A percentile compares a stretch with the other conserved stretches of the same genome.
Conservation (phyloP, 2,329 filamentous ascomycete species). For the Sporothrix dimorphospora region DNA sequence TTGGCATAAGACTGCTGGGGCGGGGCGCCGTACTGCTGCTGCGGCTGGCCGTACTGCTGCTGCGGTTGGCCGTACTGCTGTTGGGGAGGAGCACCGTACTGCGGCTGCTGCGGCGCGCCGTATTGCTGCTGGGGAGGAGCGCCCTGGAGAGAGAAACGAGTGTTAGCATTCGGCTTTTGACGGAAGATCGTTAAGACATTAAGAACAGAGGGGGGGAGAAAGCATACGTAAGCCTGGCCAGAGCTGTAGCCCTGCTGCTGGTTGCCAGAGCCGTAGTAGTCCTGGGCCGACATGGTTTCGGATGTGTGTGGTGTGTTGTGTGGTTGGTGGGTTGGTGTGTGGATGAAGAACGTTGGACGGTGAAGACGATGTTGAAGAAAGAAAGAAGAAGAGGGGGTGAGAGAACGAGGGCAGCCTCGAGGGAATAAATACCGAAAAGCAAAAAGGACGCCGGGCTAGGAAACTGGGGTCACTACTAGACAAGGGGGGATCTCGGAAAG, state of each 20-base stretch:
- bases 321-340: neutral
- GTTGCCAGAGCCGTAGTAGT: slow-evolving; percentile 34
- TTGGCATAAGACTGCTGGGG: slow-evolving; percentile 28
- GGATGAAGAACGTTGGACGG: neutral
- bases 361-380: neutral
- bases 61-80: slow-evolving; percentile 12
- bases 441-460: neutral
- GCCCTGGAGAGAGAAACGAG: neutral
- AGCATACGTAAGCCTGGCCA: slow-evolving; percentile 27
- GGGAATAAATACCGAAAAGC: slow-evolving; percentile 22
- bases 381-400: neutral
- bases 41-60: slow-evolving; percentile 23
- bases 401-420: neutral
- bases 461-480: neutral
- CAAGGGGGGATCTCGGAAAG: neutral
- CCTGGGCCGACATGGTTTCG: slow-evolving; percentile 35
- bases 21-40: slow-evolving; percentile 30
- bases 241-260: slow-evolving; percentile 32
- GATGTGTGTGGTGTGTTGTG: neutral
- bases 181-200: neutral
- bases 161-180: neutral
- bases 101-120: neutral
- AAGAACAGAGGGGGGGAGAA: neutral
- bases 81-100: neutral
- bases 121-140: neutral